phyloP scores from a whole-genome alignment of 2,329 filamentous ascomycete genomes.

The Monosporascus sp. region DNA sequence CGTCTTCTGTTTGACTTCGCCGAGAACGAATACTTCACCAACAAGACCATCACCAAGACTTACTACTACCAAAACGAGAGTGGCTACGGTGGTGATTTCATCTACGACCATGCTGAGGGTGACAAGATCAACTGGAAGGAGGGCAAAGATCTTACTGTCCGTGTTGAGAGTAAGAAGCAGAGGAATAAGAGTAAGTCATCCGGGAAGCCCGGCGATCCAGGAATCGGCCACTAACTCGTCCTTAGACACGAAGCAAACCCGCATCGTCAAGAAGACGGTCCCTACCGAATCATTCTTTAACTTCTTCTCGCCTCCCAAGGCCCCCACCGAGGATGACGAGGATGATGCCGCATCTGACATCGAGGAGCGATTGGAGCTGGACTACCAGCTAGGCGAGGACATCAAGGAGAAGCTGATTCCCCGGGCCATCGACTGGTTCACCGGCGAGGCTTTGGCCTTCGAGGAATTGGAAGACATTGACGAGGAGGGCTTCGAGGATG shows the following conservation, averaged over 20 bases:
- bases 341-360: constrained; percentile 80
- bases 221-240: constrained; percentile 5
- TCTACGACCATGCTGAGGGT: constrained; percentile 98
- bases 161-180: constrained; percentile 98
- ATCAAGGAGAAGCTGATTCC: constrained; percentile 99
- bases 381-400: constrained; percentile 98
- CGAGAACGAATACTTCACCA: constrained; percentile 94
- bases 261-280: constrained; percentile 98
- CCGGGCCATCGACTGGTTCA: constrained; percentile 98
- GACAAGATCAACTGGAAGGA: constrained; percentile 97
- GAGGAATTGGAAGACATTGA: constrained; percentile 87
- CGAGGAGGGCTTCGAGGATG: constrained; percentile 78
- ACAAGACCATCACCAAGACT: constrained; percentile 95
- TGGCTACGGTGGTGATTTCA: constrained; percentile 97
- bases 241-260: constrained; percentile 95
- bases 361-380: constrained; percentile 93
- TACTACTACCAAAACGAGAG: constrained; percentile 99
- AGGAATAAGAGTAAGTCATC: constrained; percentile 85
- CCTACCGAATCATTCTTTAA: constrained; percentile 98
- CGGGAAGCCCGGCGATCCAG: too few relatives aligned
- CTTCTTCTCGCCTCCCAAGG: constrained; percentile 95
- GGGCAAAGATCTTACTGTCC: constrained; percentile 87
- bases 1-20: constrained; percentile 95
- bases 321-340: constrained; percentile 64
- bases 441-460: constrained; percentile 92